Evolutionary conservation across 1,284 basidiomycete genomes (phyloP).

Genomic region (Rhodotorula sp.): DNA sequence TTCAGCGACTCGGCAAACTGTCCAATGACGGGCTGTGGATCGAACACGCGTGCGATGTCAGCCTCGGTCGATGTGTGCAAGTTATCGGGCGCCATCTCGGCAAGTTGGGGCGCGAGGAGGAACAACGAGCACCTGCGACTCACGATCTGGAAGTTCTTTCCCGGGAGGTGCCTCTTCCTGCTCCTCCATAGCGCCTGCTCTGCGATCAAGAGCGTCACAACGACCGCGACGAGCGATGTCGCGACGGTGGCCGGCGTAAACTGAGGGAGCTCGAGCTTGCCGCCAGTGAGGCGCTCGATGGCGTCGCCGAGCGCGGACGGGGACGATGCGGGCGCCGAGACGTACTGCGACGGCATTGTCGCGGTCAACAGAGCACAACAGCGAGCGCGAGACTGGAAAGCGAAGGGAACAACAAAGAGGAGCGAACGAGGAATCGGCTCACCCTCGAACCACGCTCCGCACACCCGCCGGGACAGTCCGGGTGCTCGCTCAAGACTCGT

Average conservation of each 20-base stretch:
- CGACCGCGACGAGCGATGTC: conserved; percentile 57
- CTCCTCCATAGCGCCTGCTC: conserved; percentile 81
- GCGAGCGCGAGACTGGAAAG: background rate
- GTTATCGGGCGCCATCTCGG: background rate
- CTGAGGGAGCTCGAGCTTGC: conserved; percentile 3
- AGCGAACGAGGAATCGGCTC: background rate
- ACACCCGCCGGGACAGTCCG: background rate
- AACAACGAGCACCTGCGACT: background rate
- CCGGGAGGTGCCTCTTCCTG: conserved; percentile 82
- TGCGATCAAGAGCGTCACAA: conserved; percentile 65
- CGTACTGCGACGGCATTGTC: conserved; percentile 4
- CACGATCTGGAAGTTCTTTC: conserved; percentile 78
- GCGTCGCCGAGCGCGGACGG: conserved; percentile 7
- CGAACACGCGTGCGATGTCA: background rate
- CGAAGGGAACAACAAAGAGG: background rate
- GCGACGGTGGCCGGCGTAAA: conserved; percentile 26
- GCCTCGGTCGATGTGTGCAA: background rate
- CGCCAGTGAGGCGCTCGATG: conserved; percentile 5
- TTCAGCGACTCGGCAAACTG: conserved; percentile 78
- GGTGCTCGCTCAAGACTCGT: background rate
- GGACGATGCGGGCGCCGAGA: conserved; percentile 1
- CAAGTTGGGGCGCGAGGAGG: background rate
- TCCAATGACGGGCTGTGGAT: conserved; percentile 70
- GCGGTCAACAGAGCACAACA: background rate
- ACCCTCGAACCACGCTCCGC: background rate